Conservation (phyloP, 2,329 filamentous ascomycete species). For the Penicillium sp. region DNA sequence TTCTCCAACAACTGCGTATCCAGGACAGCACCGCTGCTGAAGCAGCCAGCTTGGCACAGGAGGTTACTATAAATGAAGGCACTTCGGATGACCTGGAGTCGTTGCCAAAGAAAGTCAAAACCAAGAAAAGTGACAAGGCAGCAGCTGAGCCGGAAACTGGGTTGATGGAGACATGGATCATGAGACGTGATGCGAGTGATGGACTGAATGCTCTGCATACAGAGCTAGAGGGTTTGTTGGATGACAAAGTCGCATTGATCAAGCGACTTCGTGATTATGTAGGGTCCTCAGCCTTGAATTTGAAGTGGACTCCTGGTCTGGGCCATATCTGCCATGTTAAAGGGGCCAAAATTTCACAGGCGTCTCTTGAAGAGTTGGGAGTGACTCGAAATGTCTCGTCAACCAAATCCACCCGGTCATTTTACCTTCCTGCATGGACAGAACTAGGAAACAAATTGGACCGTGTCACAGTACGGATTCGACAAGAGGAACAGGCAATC, state of each 20-base stretch:
- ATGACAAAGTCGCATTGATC: conserved; percentile 62
- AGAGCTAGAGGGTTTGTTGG: conserved; percentile 60
- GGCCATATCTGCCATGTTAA: conserved; percentile 91
- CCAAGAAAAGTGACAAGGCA: conserved; percentile 27
- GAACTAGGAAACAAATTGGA: conserved; percentile 76
- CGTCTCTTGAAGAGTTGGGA: conserved; percentile 42
- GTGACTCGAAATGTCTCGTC: conserved; percentile 66
- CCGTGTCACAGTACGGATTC: conserved; percentile 73
- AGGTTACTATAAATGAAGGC: conserved; percentile 67
- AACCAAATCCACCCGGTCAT: conserved; percentile 80
- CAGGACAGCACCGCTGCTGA: conserved; percentile 71
- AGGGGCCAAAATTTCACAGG: conserved; percentile 65
- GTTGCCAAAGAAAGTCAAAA: conserved; percentile 54
- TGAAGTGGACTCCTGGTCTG: conserved; percentile 83
- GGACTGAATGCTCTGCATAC: conserved; percentile 67
- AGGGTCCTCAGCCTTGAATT: conserved; percentile 63
- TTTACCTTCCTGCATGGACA: conserved; percentile 83
- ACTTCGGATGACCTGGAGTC: conserved; percentile 55
- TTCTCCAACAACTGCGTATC: conserved; percentile 75
- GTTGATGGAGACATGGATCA: conserved; percentile 60
- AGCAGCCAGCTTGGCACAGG: conserved; percentile 71
- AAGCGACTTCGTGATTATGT: conserved; percentile 63
- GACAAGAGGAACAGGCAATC: conserved; percentile 78
- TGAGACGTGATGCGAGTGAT: conserved; percentile 65
- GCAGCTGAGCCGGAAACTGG: conserved; percentile 37